A percentile compares a stretch with the other conserved stretches of the same genome.
These are phyloP conservation scores for Skeletonema grethae DNA, from an alignment of 108 stramenopile species.

Conservation along the genomic window DNA sequence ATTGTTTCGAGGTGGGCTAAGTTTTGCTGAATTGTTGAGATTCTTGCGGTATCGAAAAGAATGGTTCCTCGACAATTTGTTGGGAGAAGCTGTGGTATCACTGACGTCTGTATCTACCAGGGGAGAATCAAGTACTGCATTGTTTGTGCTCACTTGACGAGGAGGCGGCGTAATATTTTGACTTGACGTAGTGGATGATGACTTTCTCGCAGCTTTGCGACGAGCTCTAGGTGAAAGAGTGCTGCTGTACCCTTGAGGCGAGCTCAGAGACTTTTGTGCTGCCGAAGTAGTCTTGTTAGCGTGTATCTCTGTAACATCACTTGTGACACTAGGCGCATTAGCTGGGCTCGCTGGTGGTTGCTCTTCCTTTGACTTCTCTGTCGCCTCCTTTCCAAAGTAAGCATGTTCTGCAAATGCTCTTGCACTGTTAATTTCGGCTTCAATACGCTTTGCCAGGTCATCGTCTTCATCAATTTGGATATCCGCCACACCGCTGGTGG, in stretches of 20 bases:
- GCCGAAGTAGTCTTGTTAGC: neutral
- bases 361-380: neutral
- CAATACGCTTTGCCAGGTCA: constrained; percentile 36
- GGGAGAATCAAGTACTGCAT: neutral
- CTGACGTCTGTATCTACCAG: neutral
- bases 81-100: neutral
- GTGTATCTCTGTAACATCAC: neutral
- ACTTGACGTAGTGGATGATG: neutral
- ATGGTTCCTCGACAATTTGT: neutral
- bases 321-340: neutral
- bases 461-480: neutral
- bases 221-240: neutral
- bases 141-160: neutral
- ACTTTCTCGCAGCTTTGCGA: neutral
- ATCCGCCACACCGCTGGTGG: neutral
- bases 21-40: neutral
- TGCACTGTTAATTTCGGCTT: constrained; percentile 42
- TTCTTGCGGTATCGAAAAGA: neutral
- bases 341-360: neutral
- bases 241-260: neutral
- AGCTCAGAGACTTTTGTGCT: neutral
- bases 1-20: neutral
- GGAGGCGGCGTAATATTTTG: neutral
- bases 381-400: constrained; percentile 6
- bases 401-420: constrained; percentile 36